Base-by-base conservation (phyloP, 768 basidiomycete species). In the Kwoniella dejecticola region DNA sequence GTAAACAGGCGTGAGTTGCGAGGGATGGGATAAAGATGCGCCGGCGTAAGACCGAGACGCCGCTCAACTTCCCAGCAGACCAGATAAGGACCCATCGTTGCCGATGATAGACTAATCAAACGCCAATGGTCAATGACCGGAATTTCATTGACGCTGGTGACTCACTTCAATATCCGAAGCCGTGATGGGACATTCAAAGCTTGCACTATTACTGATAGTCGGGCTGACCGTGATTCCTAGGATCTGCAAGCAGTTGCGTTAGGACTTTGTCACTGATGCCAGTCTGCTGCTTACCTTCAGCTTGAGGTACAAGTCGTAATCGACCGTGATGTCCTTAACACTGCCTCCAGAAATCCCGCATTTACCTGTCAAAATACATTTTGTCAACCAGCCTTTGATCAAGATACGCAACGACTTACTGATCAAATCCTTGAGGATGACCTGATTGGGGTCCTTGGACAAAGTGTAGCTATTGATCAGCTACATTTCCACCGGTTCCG, bases 301-400 rank as follows among this genome's bases (percentile, higher is more conserved):
- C 49, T 72, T 69, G 19, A 79, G 63, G n/a, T 69, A 59, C 12
- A 79, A 56, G n/a, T 71, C 67, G 40, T 79, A 79, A 41, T 79
- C 67, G 47, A 79, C 64, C 19, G 74, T 79, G 62, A 79, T 77
- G 33, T 77, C 72, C 30, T 63, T 44, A 1, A 26, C 42, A 1
- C 64, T 44, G 2, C 68, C 64, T 17, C 65, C 62, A 6, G 15
- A 41, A 33, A 68, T 66, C 38, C 72, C 68, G 60, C 77, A 78
- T 72, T 76, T 76, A 29, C 47, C 77, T 78, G 57, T 0, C 21
- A 49, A n/a, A 1, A 29, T 50, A 41, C 48, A 29, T 46, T 27
- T 13, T 11, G 15, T 55, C 40, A 15, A 10, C n/a, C n/a, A n/a
- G n/a, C n/a, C n/a, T n/a, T n/a, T n/a, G n/a, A n/a, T n/a, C n/a